A percentile compares a stretch with the other conserved stretches of the same genome.
Evolutionary conservation across 1,284 basidiomycete species (phyloP).

Genomic region (Earliella scabrosa): DNA sequence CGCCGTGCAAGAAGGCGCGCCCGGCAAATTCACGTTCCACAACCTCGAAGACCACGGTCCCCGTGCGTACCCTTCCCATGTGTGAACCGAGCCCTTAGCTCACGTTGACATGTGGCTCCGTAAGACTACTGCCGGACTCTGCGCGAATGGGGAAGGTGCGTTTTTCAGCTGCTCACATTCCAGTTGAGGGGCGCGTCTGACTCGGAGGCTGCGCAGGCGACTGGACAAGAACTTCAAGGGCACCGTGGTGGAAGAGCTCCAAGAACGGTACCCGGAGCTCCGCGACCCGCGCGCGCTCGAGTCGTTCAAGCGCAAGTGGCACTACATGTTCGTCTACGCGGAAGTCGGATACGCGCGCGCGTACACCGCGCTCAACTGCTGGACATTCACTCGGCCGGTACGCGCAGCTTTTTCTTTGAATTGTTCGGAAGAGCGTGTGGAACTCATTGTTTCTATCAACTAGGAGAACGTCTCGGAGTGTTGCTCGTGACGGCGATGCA

Average conservation of each 20-base stretch:
- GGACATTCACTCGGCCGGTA: conserved; percentile 31
- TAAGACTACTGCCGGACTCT: conserved; percentile 87
- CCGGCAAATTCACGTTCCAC: conserved; percentile 75
- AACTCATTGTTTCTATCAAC: no score
- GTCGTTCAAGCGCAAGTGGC: conserved; percentile 35
- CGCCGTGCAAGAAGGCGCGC: conserved; percentile 60
- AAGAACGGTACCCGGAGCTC: conserved; percentile 18
- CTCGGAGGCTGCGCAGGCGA: conserved; percentile 25
- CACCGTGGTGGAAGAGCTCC: conserved; percentile 21
- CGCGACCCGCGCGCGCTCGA: conserved; percentile 22
- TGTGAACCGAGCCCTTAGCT: no score
- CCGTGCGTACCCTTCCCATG: conserved; percentile 46
- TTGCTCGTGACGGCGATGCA: no score
- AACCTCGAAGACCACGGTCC: conserved; percentile 81
- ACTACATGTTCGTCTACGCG: conserved; percentile 35
- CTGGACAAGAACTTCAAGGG: conserved; percentile 30
- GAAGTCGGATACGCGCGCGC: conserved; percentile 33
- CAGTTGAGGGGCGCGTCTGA: no score
- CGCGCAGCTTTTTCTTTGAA: no score
- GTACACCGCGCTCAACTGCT: conserved; percentile 31
- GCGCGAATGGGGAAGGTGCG: conserved; percentile 67
- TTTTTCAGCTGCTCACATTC: background rate
- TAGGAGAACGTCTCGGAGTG: no score
- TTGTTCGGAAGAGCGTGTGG: no score
- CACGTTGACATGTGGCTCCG: no score